Evolutionary conservation across 148 eudicot species (phyloP).

Genomic region (Chenopodium album): DNA sequence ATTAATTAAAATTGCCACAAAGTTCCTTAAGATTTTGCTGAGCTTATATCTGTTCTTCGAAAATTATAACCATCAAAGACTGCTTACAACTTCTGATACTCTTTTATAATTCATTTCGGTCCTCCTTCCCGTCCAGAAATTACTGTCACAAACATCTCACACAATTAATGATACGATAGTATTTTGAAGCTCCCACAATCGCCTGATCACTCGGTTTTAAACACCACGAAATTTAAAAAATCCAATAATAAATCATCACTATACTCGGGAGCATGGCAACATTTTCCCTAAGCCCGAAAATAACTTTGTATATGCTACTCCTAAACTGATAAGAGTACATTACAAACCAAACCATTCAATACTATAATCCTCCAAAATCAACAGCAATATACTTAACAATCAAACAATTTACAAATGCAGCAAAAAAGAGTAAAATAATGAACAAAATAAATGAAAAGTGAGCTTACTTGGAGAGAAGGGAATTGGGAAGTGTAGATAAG

Average conservation of each 20-base stretch:
- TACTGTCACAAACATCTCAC: background rate
- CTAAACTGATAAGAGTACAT: no score
- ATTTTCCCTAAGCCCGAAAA: background rate
- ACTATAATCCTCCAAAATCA: background rate
- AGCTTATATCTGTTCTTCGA: background rate
- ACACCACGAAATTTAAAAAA: background rate
- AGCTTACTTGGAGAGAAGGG: conserved; percentile 52
- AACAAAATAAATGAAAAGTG: background rate
- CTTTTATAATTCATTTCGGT: background rate
- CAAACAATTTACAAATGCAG: background rate
- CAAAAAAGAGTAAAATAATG: no score
- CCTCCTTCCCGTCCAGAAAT: background rate
- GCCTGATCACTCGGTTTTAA: background rate
- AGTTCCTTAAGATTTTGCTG: background rate
- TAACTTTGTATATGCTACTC: no score
- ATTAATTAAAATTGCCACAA: background rate
- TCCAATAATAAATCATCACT: background rate
- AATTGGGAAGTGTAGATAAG: conserved; percentile 55
- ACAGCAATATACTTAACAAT: background rate
- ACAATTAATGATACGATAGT: background rate
- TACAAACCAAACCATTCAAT: background rate
- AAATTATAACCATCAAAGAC: background rate
- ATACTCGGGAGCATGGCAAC: background rate
- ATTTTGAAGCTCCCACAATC: background rate
- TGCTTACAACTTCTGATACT: background rate